Base-by-base conservation (phyloP, 176 grass and related monocot genomes). In the Phoenix dactylifera region DNA sequence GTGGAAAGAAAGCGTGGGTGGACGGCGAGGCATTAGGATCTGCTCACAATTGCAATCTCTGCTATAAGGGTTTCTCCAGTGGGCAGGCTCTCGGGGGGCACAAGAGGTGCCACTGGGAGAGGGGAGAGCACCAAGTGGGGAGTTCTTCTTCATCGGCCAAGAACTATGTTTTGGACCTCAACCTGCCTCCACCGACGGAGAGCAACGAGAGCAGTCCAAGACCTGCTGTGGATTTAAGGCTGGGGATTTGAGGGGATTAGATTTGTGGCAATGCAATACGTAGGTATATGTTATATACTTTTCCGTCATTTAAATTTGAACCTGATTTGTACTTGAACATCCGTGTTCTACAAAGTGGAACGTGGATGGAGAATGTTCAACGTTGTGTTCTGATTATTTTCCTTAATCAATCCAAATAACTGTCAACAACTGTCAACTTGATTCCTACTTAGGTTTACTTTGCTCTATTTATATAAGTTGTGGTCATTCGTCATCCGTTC, bases 151-250 rank as follows among this genome's bases (percentile, higher is more conserved):
- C 26, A 3, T 65, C 14, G 5, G 4, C 65, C 2, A 35, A 14
- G 52, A 56, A 15, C 17, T 55, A 68, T 16, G 24, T 24, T 22
- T 55, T 44, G 18, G 65, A 68, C 52, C 65, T 68, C 52, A 68
- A 68, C 65, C 23, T 68, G 52, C 65, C 65, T 1, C 65, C 65
- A 1, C 65, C 65, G 6, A 3, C 14, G 10, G 65, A 56, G 49
- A 55, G 16, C 52, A 35, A 12, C 15, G 52, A 68, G 15, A 26
- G 24, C 26, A 55, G 26, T 14, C 23, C 57, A 59, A 30, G 26
- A 17, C 16, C 57, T 15, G 24, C 30, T 59, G 25, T 59, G 26
- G 57, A 59, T 26, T 59, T 59, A 24, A 30, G 25, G 23, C 16
- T 59, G 57, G 57, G 57, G 24, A 30, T 59, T 30, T 59, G 23